A percentile compares a stretch with the other conserved stretches of the same genome.
Evolutionary conservation across 139 green algal genomes (phyloP).

Genomic region (Ulvella scutata): DNA sequence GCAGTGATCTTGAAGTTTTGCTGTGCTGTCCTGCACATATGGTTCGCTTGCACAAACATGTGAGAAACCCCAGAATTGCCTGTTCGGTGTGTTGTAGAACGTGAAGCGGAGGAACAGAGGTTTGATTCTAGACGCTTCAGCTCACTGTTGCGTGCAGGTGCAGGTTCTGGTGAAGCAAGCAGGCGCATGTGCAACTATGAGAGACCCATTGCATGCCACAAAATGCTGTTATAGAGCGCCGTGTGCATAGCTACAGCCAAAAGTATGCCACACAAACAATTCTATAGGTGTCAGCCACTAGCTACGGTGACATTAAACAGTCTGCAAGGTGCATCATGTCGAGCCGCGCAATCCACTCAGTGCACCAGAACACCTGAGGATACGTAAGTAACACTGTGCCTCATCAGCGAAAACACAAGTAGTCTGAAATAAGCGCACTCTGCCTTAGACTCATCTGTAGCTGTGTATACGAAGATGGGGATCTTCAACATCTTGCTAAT

Average conservation of each 20-base stretch:
- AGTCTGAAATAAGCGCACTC: background rate
- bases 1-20: background rate
- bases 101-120: no score
- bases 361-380: background rate
- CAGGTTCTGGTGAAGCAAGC: background rate
- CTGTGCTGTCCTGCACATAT: background rate
- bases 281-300: background rate
- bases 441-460: background rate
- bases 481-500: conserved; percentile 3
- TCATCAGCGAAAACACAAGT: background rate
- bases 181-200: background rate
- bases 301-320: background rate
- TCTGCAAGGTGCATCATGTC: background rate
- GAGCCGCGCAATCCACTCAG: background rate
- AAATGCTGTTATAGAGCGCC: no score
- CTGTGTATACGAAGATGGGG: background rate
- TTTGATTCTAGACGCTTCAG: background rate
- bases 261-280: background rate
- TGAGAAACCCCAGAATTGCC: no score
- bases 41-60: background rate
- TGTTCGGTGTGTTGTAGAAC: no score
- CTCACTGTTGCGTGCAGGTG: background rate
- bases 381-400: background rate
- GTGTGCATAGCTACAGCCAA: no score
- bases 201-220: no score